Percentiles rank a stretch among this genome's conserved stretches.
These are phyloP conservation scores for Solanum chacoense DNA, from an alignment of 305 asterid genomes.

Conservation along the genomic window DNA sequence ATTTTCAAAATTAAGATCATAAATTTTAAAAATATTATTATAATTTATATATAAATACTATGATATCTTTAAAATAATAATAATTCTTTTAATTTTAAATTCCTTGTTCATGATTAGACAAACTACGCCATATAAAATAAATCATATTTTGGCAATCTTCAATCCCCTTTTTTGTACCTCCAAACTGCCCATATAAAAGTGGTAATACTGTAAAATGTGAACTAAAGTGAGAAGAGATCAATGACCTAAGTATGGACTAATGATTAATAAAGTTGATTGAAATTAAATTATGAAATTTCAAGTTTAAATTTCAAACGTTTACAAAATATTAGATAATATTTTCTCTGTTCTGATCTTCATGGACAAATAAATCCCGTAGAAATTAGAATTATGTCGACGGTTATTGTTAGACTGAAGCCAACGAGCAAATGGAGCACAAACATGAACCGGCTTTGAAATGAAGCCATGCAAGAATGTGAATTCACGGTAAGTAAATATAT, in stretches of 20 bases:
- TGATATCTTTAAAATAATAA: background rate
- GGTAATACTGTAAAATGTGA: background rate
- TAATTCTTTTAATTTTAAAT: background rate
- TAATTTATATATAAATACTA: no score
- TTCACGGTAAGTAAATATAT: background rate
- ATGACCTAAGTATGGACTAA: background rate
- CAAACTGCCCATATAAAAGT: background rate
- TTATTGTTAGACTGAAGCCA: background rate
- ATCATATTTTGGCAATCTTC: background rate
- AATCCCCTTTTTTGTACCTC: background rate
- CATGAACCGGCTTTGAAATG: background rate
- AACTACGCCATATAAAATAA: background rate
- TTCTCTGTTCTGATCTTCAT: background rate
- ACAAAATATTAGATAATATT: no score
- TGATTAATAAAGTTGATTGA: no score
- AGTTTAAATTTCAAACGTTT: background rate
- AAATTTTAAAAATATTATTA: background rate
- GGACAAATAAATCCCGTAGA: background rate
- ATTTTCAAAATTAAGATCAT: background rate
- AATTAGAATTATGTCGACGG: background rate
- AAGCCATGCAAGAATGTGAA: background rate
- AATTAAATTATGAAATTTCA: no score
- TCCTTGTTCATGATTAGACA: background rate
- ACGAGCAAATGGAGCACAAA: background rate
- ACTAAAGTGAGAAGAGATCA: background rate